These are phyloP conservation scores for Cyclotella atomus DNA, from an alignment of 108 stramenopile genomes.

Conservation along the genomic window DNA sequence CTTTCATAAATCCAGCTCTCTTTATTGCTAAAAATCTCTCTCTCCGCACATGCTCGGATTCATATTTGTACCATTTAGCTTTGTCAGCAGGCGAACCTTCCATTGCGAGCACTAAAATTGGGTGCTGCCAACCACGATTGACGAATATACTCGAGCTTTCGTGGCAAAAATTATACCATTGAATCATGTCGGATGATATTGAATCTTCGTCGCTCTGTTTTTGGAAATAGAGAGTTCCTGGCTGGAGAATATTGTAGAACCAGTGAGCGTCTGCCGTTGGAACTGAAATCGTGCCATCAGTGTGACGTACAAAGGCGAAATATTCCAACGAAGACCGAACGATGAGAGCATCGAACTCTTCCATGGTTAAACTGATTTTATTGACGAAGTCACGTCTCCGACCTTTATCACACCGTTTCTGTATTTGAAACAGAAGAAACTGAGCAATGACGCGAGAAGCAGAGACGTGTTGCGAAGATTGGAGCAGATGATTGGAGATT, in stretches of 20 bases:
- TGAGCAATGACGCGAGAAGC: no score
- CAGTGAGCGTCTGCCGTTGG: background rate
- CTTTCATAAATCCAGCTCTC: background rate
- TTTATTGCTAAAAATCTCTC: background rate
- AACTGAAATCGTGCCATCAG: background rate
- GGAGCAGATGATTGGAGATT: no score
- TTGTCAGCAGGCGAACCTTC: background rate
- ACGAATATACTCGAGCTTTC: background rate
- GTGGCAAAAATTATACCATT: background rate
- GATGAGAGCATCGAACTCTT: background rate
- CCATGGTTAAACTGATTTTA: background rate
- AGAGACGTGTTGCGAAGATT: no score
- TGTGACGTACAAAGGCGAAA: background rate
- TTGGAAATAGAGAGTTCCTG: background rate
- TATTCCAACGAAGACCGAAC: background rate
- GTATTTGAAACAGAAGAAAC: background rate
- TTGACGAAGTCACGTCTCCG: background rate
- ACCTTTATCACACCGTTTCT: background rate
- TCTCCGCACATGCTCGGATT: background rate
- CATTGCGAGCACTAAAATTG: background rate
- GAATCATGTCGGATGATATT: background rate
- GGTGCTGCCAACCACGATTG: constrained; percentile 12
- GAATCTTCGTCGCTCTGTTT: background rate
- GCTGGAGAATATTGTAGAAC: background rate
- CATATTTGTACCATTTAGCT: background rate